Evolutionary conservation across 257 asterid species (phyloP).

Genomic region (Solanum ahanhuiri): DNA sequence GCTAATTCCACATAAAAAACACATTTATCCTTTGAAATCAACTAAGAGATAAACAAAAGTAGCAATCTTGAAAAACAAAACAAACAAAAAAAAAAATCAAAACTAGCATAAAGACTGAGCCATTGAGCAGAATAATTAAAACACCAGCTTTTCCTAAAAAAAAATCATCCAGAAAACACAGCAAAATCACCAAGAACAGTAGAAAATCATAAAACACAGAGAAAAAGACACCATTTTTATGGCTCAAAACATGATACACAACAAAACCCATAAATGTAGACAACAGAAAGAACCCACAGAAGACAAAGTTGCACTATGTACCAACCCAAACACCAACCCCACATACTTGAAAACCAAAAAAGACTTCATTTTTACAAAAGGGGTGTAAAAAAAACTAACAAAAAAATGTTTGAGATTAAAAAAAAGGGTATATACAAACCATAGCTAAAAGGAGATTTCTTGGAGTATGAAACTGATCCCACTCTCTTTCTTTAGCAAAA

Average conservation of each 20-base stretch:
- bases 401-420: not conserved
- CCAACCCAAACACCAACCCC: not conserved
- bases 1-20: not conserved
- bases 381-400: too few relatives aligned
- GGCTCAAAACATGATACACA: not conserved
- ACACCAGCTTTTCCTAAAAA: not conserved
- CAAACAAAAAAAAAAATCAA: not conserved
- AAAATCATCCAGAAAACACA: too few relatives aligned
- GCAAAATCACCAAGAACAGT: not conserved
- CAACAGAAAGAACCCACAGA: not conserved
- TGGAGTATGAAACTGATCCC: constrained; percentile 57
- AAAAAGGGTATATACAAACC: constrained; percentile 14
- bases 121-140: not conserved
- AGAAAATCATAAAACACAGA: not conserved
- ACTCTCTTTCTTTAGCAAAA: constrained; percentile 46
- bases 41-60: not conserved
- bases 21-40: not conserved
- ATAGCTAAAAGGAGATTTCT: constrained; percentile 49
- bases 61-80: not conserved
- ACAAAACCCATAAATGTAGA: not conserved
- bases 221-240: not conserved
- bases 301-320: not conserved
- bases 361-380: not conserved
- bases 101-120: not conserved
- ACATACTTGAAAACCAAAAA: not conserved